Conservation (phyloP, 2,329 filamentous ascomycete genomes). For the Cryphonectria japonica region DNA sequence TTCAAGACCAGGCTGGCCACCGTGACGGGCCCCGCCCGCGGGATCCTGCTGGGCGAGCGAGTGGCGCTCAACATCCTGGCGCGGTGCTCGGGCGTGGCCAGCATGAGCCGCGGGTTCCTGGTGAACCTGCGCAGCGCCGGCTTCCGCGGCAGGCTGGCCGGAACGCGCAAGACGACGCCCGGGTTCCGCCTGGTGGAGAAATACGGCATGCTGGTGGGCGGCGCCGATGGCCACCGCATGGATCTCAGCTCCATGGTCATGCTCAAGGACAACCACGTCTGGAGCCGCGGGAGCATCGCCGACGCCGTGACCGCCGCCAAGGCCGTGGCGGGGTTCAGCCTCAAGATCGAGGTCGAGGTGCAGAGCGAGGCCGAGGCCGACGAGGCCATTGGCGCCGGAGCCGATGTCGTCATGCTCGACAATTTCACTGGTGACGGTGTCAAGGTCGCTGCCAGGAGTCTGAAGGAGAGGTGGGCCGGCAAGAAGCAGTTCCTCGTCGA, state of each 20-base stretch:
- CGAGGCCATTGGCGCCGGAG: conserved; percentile 86
- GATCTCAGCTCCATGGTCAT: conserved; percentile 95
- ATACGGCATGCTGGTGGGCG: conserved; percentile 95
- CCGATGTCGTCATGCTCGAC: conserved; percentile 96
- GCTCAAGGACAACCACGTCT: conserved; percentile 99
- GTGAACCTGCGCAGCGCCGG: conserved; percentile 64
- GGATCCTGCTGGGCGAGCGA: conserved; percentile 85
- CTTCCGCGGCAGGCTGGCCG: conserved; percentile 83
- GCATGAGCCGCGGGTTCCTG: conserved; percentile 62
- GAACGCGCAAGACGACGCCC: conserved; percentile 95
- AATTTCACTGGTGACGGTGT: conserved; percentile 87
- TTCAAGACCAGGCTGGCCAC: conserved; percentile 71
- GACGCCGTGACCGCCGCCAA: conserved; percentile 84
- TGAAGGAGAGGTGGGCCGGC: conserved; percentile 82
- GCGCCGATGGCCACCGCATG: conserved; percentile 88
- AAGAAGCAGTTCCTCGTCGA: conserved; percentile 80
- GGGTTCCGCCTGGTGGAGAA: conserved; percentile 96
- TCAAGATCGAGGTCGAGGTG: conserved; percentile 97
- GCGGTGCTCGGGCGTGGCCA: conserved; percentile 89
- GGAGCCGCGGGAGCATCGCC: conserved; percentile 85
- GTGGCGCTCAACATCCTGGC: conserved; percentile 91
- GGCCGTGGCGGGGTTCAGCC: conserved; percentile 80
- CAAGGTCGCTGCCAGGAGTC: conserved; percentile 69
- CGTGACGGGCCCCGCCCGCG: conserved; percentile 79
- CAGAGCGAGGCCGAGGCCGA: conserved; percentile 86